Base-by-base conservation (phyloP, 257 asterid species). In the Cynanchum wilfordii region DNA sequence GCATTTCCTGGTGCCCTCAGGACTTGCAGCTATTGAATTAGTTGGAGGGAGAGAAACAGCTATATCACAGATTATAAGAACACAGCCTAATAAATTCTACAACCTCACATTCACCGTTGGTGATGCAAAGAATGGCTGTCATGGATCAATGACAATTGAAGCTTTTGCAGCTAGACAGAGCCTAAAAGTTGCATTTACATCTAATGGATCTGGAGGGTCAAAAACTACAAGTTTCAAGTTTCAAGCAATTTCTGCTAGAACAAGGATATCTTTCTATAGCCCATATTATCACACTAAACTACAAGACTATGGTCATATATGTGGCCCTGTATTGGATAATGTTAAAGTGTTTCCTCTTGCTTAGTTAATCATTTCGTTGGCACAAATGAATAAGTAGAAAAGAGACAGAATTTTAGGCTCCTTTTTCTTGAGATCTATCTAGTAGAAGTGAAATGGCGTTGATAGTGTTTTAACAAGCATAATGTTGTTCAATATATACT, bases 21-120 rank as follows among this genome's bases (percentile, higher is more conserved):
- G 97, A 9, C 30, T 9, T 2, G 96, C 89, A 33, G 95, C 97
- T 1, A 19, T 91, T 54, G 97, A 91, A 73, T 70, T 89, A 4
- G 80, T 91, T 7, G 96, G 95, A 54, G 97, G 96, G 47, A 84
- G 96, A 76, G 97, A 91, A 79, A 87, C 96, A 1, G 88, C 89
- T 73, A 81, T 91, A 51, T 79, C 91, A 17, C 97, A 91, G 76
- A 55, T 77, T 71, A 25, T 91, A 2, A 80, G 86, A 74, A 89
- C 96, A 4, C 56, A 57, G 12, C 40, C 77, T 10, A 52, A 85
- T 19, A 79, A 81, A 77, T 85, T 80, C 84, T 89, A 91, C 81
- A 38, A 52, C 29, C 92, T 90, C 66, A 73, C 85, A 29, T 90
- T 90, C 89, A 83, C 85, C 3, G 62, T 87, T 11, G 92, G 90